Percentiles rank a stretch among this genome's conserved stretches.
Conservation (phyloP, 2,329 filamentous ascomycete genomes). For the Clonostachys solani region DNA sequence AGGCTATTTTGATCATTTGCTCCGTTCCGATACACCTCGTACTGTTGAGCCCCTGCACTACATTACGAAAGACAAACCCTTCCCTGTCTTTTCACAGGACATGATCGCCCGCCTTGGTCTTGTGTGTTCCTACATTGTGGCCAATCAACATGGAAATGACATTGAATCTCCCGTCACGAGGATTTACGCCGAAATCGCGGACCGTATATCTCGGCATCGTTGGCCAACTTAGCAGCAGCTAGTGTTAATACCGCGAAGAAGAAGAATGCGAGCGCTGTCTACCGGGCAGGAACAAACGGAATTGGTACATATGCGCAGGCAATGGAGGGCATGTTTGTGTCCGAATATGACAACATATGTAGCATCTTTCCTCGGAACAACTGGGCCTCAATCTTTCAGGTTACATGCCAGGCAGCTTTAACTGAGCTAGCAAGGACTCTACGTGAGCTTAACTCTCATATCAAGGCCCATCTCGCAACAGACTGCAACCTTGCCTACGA, state of each 20-base stretch:
- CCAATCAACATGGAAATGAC: constrained; percentile 44
- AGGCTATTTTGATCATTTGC: constrained; percentile 72
- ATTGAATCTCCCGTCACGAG: constrained; percentile 69
- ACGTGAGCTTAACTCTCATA: constrained; percentile 83
- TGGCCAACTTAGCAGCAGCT: constrained; percentile 84
- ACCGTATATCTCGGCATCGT: constrained; percentile 75
- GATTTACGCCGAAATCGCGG: constrained; percentile 85
- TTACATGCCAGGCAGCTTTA: constrained; percentile 74
- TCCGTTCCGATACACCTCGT: constrained; percentile 71
- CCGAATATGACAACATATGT: constrained; percentile 89
- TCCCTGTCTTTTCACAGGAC: constrained; percentile 75
- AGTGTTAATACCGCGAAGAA: constrained; percentile 81
- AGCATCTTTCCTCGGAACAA: constrained; percentile 83
- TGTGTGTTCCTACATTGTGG: constrained; percentile 73
- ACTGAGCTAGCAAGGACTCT: constrained; percentile 81
- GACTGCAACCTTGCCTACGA: constrained; percentile 97
- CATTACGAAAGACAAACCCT: constrained; percentile 83
- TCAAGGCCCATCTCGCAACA: constrained; percentile 79
- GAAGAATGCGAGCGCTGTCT: constrained; percentile 77
- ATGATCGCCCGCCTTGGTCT: constrained; percentile 70
- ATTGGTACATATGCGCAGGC: constrained; percentile 85
- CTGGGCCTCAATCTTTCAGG: constrained; percentile 74
- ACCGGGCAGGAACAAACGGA: constrained; percentile 83
- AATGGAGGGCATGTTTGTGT: constrained; percentile 80
- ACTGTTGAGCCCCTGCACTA: constrained; percentile 87